Base-by-base conservation (phyloP, 2,329 filamentous ascomycete species). In the Claviceps monticola region DNA sequence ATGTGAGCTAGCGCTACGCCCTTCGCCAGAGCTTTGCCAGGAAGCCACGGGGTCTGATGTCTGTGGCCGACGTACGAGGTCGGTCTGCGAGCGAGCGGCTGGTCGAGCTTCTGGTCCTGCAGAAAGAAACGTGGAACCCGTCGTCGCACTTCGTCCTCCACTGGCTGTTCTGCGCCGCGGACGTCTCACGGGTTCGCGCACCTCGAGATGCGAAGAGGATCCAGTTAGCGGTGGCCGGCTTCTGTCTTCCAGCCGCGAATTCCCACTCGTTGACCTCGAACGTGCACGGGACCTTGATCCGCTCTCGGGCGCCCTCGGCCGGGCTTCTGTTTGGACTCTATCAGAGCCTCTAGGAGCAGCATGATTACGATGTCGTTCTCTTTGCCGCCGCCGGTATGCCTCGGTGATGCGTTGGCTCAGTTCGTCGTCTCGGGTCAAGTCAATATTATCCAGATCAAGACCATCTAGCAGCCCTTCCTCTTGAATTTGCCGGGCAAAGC, bases 381-480 rank as follows among this genome's bases (percentile, higher is more conserved):
- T 78, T 61, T 94, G 88, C 34, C 88, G 76, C 55, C 87, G 78
- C 53, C 87, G 75, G 62, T 94, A 95, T 2, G 88, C 88, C 61
- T 94, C 87, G 2, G 89, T 90, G 59, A 97, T 95, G 54, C 86
- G 82, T 61, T 91, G 86, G 57, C 87, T 95, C 16, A 97, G 80
- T 61, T 94, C 88, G 61, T 96, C 89, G 62, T 96, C 88, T 60
- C 89, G 86, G 48, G 74, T 80, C 16, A 88, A 75, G 56, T 91
- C 89, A 51, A 96, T 82, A 56, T 90, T 90, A 60, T 93, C 86
- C 51, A 96, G 71, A 62, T 96, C 90, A 46, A 96, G 81, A 17
- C 88, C 90, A 60, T 96, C 88, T 37, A 95, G 68, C 19, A 96
- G 70, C 0, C 91, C 89, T 62, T 95, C 88, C 56, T 91, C 84